These are phyloP conservation scores for Dichotomocladium elegans DNA, from an alignment of 371 early-diverging fungal genomes.

Conservation along the genomic window DNA sequence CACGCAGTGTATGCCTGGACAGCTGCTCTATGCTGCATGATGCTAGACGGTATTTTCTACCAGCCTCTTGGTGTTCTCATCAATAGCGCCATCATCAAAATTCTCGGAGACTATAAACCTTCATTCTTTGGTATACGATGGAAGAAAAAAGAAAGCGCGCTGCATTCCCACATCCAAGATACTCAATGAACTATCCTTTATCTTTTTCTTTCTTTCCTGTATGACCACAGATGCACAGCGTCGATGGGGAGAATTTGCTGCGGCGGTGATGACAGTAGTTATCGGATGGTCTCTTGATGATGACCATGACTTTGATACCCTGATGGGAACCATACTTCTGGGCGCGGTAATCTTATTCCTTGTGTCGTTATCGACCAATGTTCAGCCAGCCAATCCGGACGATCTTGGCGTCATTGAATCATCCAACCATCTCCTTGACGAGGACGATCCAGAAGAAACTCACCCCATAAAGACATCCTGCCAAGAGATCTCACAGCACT, in stretches of 20 bases:
- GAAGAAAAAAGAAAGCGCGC: too few species aligned
- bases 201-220: not conserved
- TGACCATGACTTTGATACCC: slow-evolving; percentile 44
- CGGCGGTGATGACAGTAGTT: slow-evolving; percentile 21
- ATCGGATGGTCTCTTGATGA: slow-evolving; percentile 37
- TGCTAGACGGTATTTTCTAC: slow-evolving; percentile 29
- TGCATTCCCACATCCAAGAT: too few species aligned
- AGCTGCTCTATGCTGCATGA: slow-evolving; percentile 21
- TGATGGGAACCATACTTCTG: slow-evolving; percentile 29
- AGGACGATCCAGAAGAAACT: slow-evolving; percentile 10
- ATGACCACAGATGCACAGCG: slow-evolving; percentile 15
- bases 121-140: slow-evolving; percentile 15
- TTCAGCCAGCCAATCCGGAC: slow-evolving; percentile 25
- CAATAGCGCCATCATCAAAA: slow-evolving; percentile 22
- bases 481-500: not conserved
- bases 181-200: not conserved
- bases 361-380: slow-evolving; percentile 35
- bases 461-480: not conserved
- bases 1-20: slow-evolving; percentile 21
- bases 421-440: too few species aligned
- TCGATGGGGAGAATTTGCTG: slow-evolving; percentile 30
- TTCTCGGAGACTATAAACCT: slow-evolving; percentile 18
- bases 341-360: slow-evolving; percentile 33
- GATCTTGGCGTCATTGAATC: slow-evolving; percentile 18
- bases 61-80: slow-evolving; percentile 17